Percentiles rank a stretch among this genome's conserved stretches.
Conservation (phyloP, 345 rosid species). For the Eucalyptus dawsonii region DNA sequence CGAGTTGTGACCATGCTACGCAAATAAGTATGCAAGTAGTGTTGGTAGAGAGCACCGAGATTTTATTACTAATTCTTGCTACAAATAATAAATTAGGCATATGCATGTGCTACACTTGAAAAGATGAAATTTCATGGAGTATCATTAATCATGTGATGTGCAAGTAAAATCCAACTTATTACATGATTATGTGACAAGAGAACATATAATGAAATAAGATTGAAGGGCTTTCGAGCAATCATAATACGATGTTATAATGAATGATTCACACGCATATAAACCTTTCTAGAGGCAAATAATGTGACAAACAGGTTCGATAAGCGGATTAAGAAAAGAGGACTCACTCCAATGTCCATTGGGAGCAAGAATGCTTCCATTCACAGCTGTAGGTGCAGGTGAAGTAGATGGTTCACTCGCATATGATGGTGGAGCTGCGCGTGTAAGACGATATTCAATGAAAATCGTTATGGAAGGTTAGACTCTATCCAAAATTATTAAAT, state of each 20-base stretch:
- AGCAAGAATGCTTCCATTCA: not conserved
- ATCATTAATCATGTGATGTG: not conserved
- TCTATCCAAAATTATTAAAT: not conserved
- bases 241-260: not conserved
- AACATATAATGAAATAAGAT: not conserved
- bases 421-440: not conserved
- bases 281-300: not conserved
- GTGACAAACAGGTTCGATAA: rapidly evolving
- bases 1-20: not conserved
- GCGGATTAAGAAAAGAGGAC: not conserved
- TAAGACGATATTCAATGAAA: not conserved
- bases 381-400: too few species aligned
- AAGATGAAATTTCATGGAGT: not conserved
- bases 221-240: not conserved
- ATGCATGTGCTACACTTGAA: rapidly evolving
- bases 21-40: not conserved
- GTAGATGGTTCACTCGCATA: too few species aligned
- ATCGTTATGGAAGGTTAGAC: not conserved
- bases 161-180: not conserved
- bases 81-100: not conserved
- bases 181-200: not conserved
- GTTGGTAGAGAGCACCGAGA: not conserved
- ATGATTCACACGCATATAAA: not conserved
- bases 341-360: not conserved
- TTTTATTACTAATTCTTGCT: not conserved